Base-by-base conservation (phyloP, 305 asterid genomes). In the Euphrasia arctica region DNA sequence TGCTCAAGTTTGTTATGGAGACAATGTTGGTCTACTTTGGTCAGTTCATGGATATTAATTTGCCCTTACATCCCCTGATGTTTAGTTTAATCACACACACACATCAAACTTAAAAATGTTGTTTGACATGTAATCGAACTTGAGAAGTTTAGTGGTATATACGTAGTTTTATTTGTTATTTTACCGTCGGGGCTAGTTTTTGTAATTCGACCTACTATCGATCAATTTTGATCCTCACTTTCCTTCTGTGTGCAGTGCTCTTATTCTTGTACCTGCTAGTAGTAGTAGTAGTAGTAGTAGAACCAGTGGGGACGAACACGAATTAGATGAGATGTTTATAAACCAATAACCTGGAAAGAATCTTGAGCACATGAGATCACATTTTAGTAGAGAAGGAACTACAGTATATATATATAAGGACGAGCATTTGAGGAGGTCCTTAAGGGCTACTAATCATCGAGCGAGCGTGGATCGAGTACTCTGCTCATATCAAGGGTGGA, bases 1-100 rank as follows among this genome's bases (percentile, higher is more conserved):
- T 89, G 78, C 76, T 87, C 69, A 89, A 89, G 82, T 69, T 79
- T 65, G 78, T 63, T 43, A 67, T 86, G 82, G 83, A 81, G 2
- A 76, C 84, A 52, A 70, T 67, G 18, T 66, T 86, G 1, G 31
- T 74, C 48, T 83, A 86, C 78, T 80, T 83, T 42, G 86, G 96
- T 84, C 32, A 77, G 86, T 66, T 51, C 48, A 9, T 52, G 6
- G 29, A 57, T 5, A 6, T 7, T 1, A 0, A 0, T 45, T 47
- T 31, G 4, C 45, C 3, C 9, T 42, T 18, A 22, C 58, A 5
- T 6, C n/a, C 28, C 29, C 27, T 1, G 10, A 49, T 2, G 27
- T 51, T 15, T 51, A 12, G 54, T 4, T 18, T 6, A 51, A 18
- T 51, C 10, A 15, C 31, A 51, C 42, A 25, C 27, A 25, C 31